A percentile compares a stretch with the other conserved stretches of the same genome.
These are phyloP conservation scores for Beauveria scarabaeidicola DNA, from an alignment of 2,329 filamentous ascomycete species.

Conservation along the genomic window DNA sequence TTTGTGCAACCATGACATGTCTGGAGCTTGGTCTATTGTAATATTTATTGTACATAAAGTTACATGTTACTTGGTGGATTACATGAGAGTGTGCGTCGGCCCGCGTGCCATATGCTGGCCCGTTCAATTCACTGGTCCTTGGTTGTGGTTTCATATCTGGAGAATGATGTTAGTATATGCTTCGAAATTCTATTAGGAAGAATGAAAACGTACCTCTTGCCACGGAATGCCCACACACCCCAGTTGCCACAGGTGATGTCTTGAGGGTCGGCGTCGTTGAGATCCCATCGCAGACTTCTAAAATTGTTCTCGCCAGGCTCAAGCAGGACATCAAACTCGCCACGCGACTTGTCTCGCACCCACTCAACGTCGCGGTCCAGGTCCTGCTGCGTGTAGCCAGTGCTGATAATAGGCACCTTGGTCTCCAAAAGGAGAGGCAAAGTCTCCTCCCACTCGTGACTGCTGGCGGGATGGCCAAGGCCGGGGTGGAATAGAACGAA, in stretches of 20 bases:
- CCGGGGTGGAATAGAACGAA: conserved; percentile 97
- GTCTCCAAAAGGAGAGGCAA: conserved; percentile 86
- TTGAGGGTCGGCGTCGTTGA: conserved; percentile 91
- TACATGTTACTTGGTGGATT: conserved; percentile 9
- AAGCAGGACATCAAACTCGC: conserved; percentile 86
- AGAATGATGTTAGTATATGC: conserved; percentile 23
- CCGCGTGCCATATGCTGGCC: background rate
- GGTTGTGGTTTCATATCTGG: conserved; percentile 54
- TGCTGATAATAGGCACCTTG: conserved; percentile 88
- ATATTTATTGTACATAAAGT: conserved; percentile 10
- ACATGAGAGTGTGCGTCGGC: background rate
- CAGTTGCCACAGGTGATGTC: conserved; percentile 95
- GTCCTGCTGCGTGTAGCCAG: conserved; percentile 92
- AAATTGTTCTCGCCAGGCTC: conserved; percentile 92
- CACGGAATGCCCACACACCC: conserved; percentile 94
- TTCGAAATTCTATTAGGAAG: background rate
- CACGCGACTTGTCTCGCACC: conserved; percentile 75
- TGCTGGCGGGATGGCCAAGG: conserved; percentile 84
- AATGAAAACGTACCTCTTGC: conserved; percentile 66
- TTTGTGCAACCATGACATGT: background rate
- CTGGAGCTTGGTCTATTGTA: conserved; percentile 8
- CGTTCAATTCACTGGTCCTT: conserved; percentile 31
- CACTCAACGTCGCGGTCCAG: conserved; percentile 89
- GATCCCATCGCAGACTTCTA: conserved; percentile 88
- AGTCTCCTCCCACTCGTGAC: conserved; percentile 90